Conservation (phyloP, 805 yeast genomes). For the Myxozyma kluyveri region DNA sequence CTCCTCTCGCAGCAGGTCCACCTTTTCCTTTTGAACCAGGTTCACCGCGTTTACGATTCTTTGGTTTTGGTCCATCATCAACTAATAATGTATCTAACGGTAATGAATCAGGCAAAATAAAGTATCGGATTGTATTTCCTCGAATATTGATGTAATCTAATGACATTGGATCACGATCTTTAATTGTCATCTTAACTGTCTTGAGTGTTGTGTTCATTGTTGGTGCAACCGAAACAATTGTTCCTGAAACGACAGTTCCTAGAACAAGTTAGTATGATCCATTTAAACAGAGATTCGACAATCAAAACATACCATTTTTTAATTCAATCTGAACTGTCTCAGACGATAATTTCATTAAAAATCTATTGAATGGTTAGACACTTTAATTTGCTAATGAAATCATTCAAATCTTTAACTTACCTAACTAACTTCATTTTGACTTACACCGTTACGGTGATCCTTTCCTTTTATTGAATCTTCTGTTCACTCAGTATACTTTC, state of each 20-base stretch:
- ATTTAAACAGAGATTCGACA: not conserved
- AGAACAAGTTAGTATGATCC: not conserved
- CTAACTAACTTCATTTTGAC: constrained; percentile 60
- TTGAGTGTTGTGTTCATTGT: constrained; percentile 83
- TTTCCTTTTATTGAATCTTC: no score
- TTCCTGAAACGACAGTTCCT: constrained; percentile 73
- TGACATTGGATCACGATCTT: constrained; percentile 63
- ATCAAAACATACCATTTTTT: constrained; percentile 62
- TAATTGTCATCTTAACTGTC: constrained; percentile 74
- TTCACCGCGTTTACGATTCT: constrained; percentile 32
- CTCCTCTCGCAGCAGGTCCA: constrained; percentile 30
- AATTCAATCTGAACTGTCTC: constrained; percentile 89
- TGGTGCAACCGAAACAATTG: constrained; percentile 79
- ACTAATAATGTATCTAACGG: constrained; percentile 54
- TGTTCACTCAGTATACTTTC: no score
- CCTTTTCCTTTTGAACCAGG: constrained; percentile 30
- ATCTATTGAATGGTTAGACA: constrained; percentile 38
- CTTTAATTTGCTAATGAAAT: not conserved
- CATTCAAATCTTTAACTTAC: constrained; percentile 28
- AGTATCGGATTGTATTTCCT: constrained; percentile 84
- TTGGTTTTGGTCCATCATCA: constrained; percentile 46
- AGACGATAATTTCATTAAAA: constrained; percentile 77
- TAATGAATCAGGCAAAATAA: constrained; percentile 79
- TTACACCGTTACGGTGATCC: constrained; percentile 1
- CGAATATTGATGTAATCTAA: constrained; percentile 80